Conservation (phyloP, 108 stramenopile genomes). For the Mediolabrus comicus region DNA sequence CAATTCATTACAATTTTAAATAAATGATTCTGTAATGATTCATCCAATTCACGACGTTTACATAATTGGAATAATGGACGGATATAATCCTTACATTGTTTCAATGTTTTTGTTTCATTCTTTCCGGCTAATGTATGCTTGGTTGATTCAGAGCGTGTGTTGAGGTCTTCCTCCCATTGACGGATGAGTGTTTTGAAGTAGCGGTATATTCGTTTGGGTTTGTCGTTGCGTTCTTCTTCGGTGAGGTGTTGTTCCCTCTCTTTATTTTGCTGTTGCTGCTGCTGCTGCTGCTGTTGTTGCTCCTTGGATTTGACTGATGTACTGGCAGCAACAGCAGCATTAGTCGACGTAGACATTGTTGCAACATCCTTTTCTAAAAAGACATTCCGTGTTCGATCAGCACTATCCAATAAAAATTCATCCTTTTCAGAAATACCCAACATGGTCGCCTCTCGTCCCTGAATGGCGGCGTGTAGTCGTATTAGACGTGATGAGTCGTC, state of each 20-base stretch:
- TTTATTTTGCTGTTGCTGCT: neutral
- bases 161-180: constrained; percentile 88
- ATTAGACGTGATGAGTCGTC: constrained; percentile 29
- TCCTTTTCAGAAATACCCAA: constrained; percentile 58
- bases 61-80: constrained; percentile 88
- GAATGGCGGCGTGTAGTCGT: constrained; percentile 56
- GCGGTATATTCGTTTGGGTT: constrained; percentile 68
- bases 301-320: neutral
- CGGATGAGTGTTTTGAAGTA: constrained; percentile 86
- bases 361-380: constrained; percentile 58
- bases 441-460: constrained; percentile 49
- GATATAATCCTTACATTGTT: constrained; percentile 97
- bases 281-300: neutral
- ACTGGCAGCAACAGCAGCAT: neutral
- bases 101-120: constrained; percentile 89
- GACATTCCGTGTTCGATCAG: constrained; percentile 76
- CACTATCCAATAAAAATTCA: constrained; percentile 77
- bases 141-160: constrained; percentile 59
- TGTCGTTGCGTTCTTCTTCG: constrained; percentile 49
- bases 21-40: constrained; percentile 55
- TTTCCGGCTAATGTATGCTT: constrained; percentile 67
- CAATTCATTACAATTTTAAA: constrained; percentile 87
- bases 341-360: constrained; percentile 1
- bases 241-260: constrained; percentile 2
- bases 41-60: constrained; percentile 61